Evolutionary conservation across 345 rosid genomes (phyloP), one percentile per base, ranked within the genome.

Genomic region (Euphorbia lathyris): DNA sequence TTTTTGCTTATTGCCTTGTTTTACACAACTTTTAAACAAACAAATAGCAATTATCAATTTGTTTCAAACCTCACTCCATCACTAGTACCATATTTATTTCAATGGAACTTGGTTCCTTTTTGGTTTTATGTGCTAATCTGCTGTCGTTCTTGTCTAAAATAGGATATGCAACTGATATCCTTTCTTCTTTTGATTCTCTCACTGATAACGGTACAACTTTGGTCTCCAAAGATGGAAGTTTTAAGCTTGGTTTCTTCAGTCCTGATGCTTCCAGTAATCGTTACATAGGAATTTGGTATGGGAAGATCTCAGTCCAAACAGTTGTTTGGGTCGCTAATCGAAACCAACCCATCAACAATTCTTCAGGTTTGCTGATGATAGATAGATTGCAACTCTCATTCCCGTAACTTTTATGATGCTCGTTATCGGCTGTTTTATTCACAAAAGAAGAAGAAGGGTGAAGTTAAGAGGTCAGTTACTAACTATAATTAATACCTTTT

Each of bases 181-280:
- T 83, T 20, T n/a, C 27, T 40, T 6, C 71, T 17, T 55, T 64
- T n/a, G 43, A 75, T 32, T 62, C 63, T 53, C 62, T 83, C 22
- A 73, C 40, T 34, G 80, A 79, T 59, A 74, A 78, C 7, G 70
- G 63, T 17, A 32, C 72, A 42, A 74, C 81, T 0, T 58, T 79
- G n/a, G 79, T 79, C 60, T 79, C 81, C 43, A 63, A 68, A 5
- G 55, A 30, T 22, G 71, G 67, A 59, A 47, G 25, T 7, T 82
- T 70, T 27, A 80, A 79, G 29, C 73, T 82, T 8, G 83, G 83
- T 13, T 82, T 82, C 50, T 79, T 79, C 57, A 79, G 45, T 55
- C 68, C 58, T 17, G 65, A 43, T 11, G 25, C 22, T 50, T 60
- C 48, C 7, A 57, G 4, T 0, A 6, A 30, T 5, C 62, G 60